phyloP scores from a whole-genome alignment of 768 basidiomycete species.

The Peribolospora kevripleyi region DNA sequence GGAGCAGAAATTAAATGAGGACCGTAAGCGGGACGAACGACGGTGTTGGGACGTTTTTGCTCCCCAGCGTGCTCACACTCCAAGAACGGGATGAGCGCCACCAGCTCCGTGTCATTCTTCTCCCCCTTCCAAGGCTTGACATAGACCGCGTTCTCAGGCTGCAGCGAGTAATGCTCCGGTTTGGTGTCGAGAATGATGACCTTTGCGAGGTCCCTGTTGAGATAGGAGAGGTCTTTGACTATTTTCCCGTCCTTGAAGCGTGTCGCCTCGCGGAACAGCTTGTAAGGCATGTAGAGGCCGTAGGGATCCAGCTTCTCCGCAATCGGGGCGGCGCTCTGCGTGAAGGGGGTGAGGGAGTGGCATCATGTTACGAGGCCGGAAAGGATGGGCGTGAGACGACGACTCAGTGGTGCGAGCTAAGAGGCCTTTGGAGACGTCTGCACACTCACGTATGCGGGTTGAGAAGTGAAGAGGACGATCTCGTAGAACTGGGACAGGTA shows the following conservation, averaged over 20 bases:
- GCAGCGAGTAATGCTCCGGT: conserved; percentile 45
- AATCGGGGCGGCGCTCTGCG: conserved; percentile 61
- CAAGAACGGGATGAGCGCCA: conserved; percentile 90
- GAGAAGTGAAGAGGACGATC: conserved; percentile 81
- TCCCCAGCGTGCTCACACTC: conserved; percentile 35
- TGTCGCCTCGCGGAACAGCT: conserved; percentile 79
- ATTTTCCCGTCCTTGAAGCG: conserved; percentile 54
- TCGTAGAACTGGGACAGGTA: conserved; percentile 98
- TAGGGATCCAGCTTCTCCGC: conserved; percentile 87
- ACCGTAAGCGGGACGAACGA: neutral
- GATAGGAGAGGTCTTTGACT: conserved; percentile 84
- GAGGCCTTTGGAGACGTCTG: neutral
- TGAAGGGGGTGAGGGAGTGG: too few species aligned
- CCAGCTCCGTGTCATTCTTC: conserved; percentile 42
- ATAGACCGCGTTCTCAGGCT: conserved; percentile 72
- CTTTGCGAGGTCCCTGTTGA: conserved; percentile 80
- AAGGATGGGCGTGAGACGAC: neutral
- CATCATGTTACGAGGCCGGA: neutral
- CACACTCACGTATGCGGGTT: conserved; percentile 58
- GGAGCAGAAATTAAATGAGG: neutral
- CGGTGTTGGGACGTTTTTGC: neutral
- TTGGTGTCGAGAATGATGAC: conserved; percentile 69
- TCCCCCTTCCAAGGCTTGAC: conserved; percentile 70
- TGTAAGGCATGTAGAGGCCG: conserved; percentile 64
- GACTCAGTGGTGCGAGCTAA: neutral